phyloP scores from a whole-genome alignment of 495 filamentous ascomycete genomes.

The Articulospora tetracladia region DNA sequence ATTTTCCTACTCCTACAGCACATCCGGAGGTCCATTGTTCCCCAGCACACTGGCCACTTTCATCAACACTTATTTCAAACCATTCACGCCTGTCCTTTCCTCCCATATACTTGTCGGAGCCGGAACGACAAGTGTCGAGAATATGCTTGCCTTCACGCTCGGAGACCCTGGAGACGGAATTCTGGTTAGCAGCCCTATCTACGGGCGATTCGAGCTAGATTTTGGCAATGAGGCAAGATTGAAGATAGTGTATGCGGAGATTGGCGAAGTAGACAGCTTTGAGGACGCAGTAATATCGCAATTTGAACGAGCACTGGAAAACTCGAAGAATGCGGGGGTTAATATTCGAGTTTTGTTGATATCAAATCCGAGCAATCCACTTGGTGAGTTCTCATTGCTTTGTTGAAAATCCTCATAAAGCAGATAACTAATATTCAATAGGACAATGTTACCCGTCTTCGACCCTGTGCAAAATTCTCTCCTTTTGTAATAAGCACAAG shows the following conservation, averaged over 20 bases:
- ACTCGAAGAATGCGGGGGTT: conserved; percentile 22
- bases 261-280: conserved; percentile 44
- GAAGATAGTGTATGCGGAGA: conserved; percentile 36
- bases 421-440: background rate
- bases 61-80: conserved; percentile 40
- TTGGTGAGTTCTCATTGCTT: conserved; percentile 38
- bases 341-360: conserved; percentile 49
- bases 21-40: background rate
- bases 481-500: conserved; percentile 47
- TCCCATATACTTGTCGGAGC: conserved; percentile 42
- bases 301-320: conserved; percentile 24
- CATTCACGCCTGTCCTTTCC: conserved; percentile 31
- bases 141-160: conserved; percentile 40
- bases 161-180: conserved; percentile 46
- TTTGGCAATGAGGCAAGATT: conserved; percentile 25
- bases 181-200: conserved; percentile 46
- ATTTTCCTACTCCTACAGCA: background rate
- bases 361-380: conserved; percentile 60
- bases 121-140: conserved; percentile 44
- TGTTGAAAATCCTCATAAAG: background rate
- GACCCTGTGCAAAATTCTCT: conserved; percentile 41
- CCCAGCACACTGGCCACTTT: conserved; percentile 34
- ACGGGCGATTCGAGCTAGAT: conserved; percentile 39
- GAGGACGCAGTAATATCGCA: conserved; percentile 22
- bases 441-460: conserved; percentile 48